Conservation (phyloP, 2,329 filamentous ascomycete genomes). For the Nakataea oryzae region DNA sequence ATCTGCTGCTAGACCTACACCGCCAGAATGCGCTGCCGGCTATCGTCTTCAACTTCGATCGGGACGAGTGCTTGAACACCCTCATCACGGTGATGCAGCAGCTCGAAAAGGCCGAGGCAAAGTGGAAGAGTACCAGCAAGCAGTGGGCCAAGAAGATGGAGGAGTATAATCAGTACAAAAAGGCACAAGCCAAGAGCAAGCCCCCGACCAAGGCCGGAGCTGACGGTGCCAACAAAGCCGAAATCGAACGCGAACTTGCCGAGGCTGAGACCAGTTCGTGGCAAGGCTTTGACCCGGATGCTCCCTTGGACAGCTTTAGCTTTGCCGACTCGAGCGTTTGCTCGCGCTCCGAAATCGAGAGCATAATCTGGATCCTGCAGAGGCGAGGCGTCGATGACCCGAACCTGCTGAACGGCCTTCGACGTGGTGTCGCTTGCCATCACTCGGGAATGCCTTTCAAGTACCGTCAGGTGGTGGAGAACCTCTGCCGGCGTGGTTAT, state of each 20-base stretch:
- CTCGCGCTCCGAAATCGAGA: slow-evolving; percentile 45
- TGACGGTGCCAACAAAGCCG: slow-evolving; percentile 36
- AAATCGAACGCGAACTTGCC: slow-evolving; percentile 45
- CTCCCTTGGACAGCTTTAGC: slow-evolving; percentile 51
- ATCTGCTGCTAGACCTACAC: slow-evolving; percentile 50
- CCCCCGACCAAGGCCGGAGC: slow-evolving; percentile 22
- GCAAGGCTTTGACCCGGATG: slow-evolving; percentile 58
- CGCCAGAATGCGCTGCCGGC: slow-evolving; percentile 55
- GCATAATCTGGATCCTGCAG: slow-evolving; percentile 39
- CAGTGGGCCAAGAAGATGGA: slow-evolving; percentile 51
- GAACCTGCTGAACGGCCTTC: slow-evolving; percentile 48
- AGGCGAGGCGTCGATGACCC: slow-evolving; percentile 32
- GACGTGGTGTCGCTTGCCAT: slow-evolving; percentile 64
- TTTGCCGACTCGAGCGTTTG: slow-evolving; percentile 55
- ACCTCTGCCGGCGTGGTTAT: slow-evolving; percentile 63
- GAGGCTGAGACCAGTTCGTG: slow-evolving; percentile 43
- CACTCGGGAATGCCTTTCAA: slow-evolving; percentile 71
- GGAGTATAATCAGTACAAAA: slow-evolving; percentile 28
- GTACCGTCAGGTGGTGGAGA: slow-evolving; percentile 66
- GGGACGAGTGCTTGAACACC: slow-evolving; percentile 51
- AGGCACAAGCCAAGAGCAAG: slow-evolving; percentile 12
- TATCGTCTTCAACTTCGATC: slow-evolving; percentile 70
- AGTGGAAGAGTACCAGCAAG: slow-evolving; percentile 44
- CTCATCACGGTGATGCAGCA: slow-evolving; percentile 37
- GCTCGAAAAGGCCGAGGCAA: slow-evolving; percentile 41